phyloP scores from a whole-genome alignment of 352 stramenopile genomes.

The Globisporangium recalcitrans region DNA sequence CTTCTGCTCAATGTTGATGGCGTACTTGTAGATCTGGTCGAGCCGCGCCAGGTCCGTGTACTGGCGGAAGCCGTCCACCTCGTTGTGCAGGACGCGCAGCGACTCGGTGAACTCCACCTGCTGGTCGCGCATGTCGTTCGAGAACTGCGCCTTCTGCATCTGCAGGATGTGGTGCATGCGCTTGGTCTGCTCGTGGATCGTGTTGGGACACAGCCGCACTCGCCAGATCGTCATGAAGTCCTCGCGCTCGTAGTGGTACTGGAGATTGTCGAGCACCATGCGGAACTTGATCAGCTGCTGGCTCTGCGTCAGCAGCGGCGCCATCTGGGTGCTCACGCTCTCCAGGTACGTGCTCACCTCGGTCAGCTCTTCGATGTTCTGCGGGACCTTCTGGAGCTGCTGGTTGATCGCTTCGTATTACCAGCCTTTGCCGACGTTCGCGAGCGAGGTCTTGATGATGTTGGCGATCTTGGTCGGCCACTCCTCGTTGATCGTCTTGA shows the following conservation, averaged over 20 bases:
- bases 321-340: slow-evolving; percentile 52
- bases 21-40: slow-evolving; percentile 85
- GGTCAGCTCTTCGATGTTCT: slow-evolving; percentile 91
- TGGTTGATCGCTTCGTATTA: slow-evolving; percentile 84
- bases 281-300: slow-evolving; percentile 80
- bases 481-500: slow-evolving; percentile 81
- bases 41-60: slow-evolving; percentile 85
- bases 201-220: slow-evolving; percentile 82
- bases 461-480: slow-evolving; percentile 68
- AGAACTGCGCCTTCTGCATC: slow-evolving; percentile 82
- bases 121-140: slow-evolving; percentile 89
- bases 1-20: slow-evolving; percentile 83
- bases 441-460: slow-evolving; percentile 67
- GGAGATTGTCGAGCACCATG: slow-evolving; percentile 70
- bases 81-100: slow-evolving; percentile 78
- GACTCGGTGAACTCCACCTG: slow-evolving; percentile 88
- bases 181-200: slow-evolving; percentile 84
- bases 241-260: slow-evolving; percentile 82
- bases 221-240: slow-evolving; percentile 90
- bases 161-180: slow-evolving; percentile 74
- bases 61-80: slow-evolving; percentile 83
- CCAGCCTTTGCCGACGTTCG: slow-evolving; percentile 79
- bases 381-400: slow-evolving; percentile 79
- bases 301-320: slow-evolving; percentile 61
- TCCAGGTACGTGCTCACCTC: slow-evolving; percentile 87